Percentiles rank a stretch among this genome's conserved stretches.
phyloP scores from a whole-genome alignment of 495 filamentous ascomycete genomes.

The Hyaloscypha bicolor region DNA sequence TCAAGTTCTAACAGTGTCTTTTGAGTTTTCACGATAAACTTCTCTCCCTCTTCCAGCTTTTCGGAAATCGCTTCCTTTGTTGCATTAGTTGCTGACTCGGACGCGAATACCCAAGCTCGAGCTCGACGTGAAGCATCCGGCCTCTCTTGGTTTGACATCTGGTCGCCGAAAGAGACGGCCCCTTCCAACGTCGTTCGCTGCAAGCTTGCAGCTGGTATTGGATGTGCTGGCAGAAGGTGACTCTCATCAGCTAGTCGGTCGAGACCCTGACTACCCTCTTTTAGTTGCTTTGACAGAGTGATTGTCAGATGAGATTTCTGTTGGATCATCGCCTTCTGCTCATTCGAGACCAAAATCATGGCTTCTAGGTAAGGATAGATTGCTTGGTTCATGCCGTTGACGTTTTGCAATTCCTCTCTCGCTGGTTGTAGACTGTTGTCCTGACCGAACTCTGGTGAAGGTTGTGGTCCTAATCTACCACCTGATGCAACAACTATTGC shows the following conservation, averaged over 20 bases:
- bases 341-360: conserved; percentile 57
- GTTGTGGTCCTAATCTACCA: not conserved
- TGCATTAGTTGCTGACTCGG: conserved; percentile 40
- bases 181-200: conserved; percentile 10
- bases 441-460: not conserved
- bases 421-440: not conserved
- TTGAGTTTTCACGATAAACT: conserved; percentile 13
- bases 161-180: conserved; percentile 22
- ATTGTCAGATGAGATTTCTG: conserved; percentile 65
- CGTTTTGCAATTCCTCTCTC: not conserved
- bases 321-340: conserved; percentile 62
- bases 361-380: conserved; percentile 53
- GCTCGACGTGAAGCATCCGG: conserved; percentile 42
- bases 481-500: conserved; percentile 38
- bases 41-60: conserved; percentile 30
- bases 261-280: conserved; percentile 56
- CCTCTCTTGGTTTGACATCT: conserved; percentile 29
- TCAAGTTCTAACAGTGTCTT: conserved; percentile 23
- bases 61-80: conserved; percentile 41
- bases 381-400: conserved; percentile 13
- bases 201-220: conserved; percentile 28
- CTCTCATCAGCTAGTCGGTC: conserved; percentile 68
- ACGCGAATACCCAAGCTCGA: conserved; percentile 52
- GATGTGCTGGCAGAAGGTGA: conserved; percentile 66
- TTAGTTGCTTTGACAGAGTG: conserved; percentile 59